phyloP scores from a whole-genome alignment of 2,329 filamentous ascomycete species.

The Dendrostoma leiphaemia region DNA sequence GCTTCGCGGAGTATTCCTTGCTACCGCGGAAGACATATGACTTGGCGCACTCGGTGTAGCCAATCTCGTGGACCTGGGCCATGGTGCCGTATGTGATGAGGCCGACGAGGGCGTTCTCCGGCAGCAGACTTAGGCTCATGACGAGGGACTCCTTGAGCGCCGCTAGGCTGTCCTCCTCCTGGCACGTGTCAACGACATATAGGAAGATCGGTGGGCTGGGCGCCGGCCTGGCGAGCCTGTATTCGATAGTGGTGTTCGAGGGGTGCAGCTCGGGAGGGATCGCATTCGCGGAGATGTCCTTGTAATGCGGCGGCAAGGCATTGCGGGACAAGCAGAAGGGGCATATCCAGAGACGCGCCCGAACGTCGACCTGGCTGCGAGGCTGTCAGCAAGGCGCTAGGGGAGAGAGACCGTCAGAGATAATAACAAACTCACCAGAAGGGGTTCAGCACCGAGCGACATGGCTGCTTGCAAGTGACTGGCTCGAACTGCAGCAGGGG shows the following conservation, averaged over 20 bases:
- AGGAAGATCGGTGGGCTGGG: constrained; percentile 83
- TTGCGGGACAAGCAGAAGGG: constrained; percentile 85
- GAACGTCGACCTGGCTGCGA: constrained; percentile 74
- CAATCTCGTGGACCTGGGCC: constrained; percentile 96
- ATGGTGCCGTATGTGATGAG: constrained; percentile 91
- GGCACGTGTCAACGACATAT: constrained; percentile 85
- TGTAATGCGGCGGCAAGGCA: constrained; percentile 80
- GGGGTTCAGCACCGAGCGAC: constrained; percentile 92
- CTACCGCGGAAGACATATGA: constrained; percentile 97
- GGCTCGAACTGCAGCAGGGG: constrained; percentile 93
- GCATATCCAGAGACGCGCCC: constrained; percentile 83
- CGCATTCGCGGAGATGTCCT: constrained; percentile 80
- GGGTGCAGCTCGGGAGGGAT: constrained; percentile 83
- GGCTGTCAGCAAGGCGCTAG: constrained; percentile 22
- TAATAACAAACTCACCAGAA: constrained; percentile 68
- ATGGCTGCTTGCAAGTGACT: constrained; percentile 93
- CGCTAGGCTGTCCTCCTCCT: constrained; percentile 81
- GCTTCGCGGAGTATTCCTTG: constrained; percentile 97
- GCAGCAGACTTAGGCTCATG: constrained; percentile 79
- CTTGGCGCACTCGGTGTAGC: constrained; percentile 96
- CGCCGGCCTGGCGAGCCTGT: constrained; percentile 76
- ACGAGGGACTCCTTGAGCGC: constrained; percentile 83
- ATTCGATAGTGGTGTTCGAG: constrained; percentile 85
- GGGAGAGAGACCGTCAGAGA: background rate
- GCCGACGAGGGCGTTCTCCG: constrained; percentile 78